Conservation (phyloP, 768 basidiomycete genomes). For the Hygrophorus pudorinus region DNA sequence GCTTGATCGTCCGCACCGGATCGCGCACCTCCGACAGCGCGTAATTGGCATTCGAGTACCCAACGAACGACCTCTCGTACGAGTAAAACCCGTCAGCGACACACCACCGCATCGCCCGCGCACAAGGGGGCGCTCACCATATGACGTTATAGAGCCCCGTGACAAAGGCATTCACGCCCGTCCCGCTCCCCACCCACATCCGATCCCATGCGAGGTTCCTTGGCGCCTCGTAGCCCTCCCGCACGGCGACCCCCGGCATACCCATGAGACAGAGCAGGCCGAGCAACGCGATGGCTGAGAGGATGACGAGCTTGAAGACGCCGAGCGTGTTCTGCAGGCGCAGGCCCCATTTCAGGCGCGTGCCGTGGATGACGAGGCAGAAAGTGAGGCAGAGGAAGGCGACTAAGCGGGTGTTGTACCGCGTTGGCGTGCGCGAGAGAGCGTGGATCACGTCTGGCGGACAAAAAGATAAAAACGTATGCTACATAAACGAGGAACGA, state of each 20-base stretch:
- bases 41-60: conserved; percentile 70
- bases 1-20: conserved; percentile 61
- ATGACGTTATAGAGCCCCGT: conserved; percentile 61
- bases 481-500: not conserved
- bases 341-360: conserved; percentile 41
- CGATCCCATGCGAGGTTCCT: conserved; percentile 49
- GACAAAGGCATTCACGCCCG: conserved; percentile 49
- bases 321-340: conserved; percentile 57
- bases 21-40: conserved; percentile 61
- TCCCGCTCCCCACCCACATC: conserved; percentile 53
- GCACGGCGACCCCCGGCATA: conserved; percentile 38
- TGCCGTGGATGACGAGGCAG: conserved; percentile 48
- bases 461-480: no score
- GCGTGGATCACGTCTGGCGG: conserved; percentile 53
- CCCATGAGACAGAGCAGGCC: conserved; percentile 44
- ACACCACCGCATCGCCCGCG: no score
- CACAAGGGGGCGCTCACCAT: no score
- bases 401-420: conserved; percentile 37
- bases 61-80: conserved; percentile 70
- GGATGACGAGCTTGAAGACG: conserved; percentile 47
- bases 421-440: conserved; percentile 33
- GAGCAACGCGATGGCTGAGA: conserved; percentile 39
- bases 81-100: no score
- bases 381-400: conserved; percentile 49
- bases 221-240: conserved; percentile 41